phyloP scores from a whole-genome alignment of 2,329 filamentous ascomycete species.

The Tolypocladium guangdongense region DNA sequence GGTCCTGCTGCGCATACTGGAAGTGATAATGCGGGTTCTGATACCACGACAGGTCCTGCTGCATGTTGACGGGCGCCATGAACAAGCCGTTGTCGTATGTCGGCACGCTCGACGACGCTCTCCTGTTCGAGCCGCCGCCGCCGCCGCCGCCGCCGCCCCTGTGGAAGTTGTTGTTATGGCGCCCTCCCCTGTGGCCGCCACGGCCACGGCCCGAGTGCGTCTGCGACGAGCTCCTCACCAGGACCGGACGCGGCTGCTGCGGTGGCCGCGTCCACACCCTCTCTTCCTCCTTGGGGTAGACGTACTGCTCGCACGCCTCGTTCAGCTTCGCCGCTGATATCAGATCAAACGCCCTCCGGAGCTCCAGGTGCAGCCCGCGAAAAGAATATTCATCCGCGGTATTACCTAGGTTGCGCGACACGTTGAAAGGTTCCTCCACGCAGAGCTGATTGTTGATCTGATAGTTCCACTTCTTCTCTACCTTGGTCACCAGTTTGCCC shows the following conservation, averaged over 20 bases:
- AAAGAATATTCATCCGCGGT: slow-evolving; percentile 95
- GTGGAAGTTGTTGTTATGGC: slow-evolving; percentile 30
- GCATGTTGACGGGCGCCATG: slow-evolving; percentile 30
- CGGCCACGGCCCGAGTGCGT: slow-evolving; percentile 39
- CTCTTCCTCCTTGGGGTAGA: slow-evolving; percentile 76
- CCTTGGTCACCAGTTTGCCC: slow-evolving; percentile 67
- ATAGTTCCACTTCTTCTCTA: slow-evolving; percentile 81
- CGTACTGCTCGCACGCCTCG: slow-evolving; percentile 78
- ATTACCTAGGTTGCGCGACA: slow-evolving; percentile 79
- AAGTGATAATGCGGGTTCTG: slow-evolving; percentile 30
- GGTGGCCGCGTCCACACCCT: slow-evolving; percentile 47
- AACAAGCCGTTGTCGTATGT: slow-evolving; percentile 40
- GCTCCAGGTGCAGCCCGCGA: slow-evolving; percentile 77
- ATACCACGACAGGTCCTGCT: slow-evolving; percentile 40
- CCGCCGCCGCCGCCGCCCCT: slow-evolving; percentile 18
- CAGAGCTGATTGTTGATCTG: slow-evolving; percentile 74
- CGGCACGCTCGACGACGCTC: slow-evolving; percentile 40
- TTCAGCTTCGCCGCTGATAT: slow-evolving; percentile 69
- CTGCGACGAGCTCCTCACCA: slow-evolving; percentile 51
- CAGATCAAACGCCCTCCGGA: slow-evolving; percentile 77
- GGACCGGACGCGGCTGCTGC: slow-evolving; percentile 41
- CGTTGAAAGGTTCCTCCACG: slow-evolving; percentile 95
- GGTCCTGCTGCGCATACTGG: slow-evolving; percentile 27
- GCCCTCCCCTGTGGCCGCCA: slow-evolving; percentile 36
- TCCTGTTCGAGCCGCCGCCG: slow-evolving; percentile 31